phyloP scores from a whole-genome alignment of 805 yeast species.

The Saccharomycopsis selenospora region DNA sequence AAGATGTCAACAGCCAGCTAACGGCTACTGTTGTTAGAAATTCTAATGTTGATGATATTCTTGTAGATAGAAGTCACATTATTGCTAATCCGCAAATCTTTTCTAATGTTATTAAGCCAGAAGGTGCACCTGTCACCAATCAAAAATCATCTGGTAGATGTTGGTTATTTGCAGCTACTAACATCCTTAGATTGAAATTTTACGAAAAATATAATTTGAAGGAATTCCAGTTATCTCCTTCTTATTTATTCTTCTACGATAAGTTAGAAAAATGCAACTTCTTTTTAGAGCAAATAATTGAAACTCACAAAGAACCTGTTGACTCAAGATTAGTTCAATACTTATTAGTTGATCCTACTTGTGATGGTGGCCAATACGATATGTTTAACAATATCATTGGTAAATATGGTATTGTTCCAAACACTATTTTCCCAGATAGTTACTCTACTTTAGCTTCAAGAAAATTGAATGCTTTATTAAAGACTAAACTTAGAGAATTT shows the following conservation, averaged over 20 bases:
- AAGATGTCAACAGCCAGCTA: constrained; percentile 2
- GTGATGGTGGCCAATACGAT: constrained; percentile 85
- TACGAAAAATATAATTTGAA: constrained; percentile 57
- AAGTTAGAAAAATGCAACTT: constrained; percentile 79
- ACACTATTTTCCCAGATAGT: constrained; percentile 63
- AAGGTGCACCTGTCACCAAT: constrained; percentile 61
- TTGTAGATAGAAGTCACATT: constrained; percentile 32
- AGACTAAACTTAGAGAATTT: constrained; percentile 67
- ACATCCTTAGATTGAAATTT: constrained; percentile 57
- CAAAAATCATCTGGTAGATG: constrained; percentile 77
- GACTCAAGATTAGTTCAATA: constrained; percentile 67
- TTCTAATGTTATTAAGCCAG: constrained; percentile 37
- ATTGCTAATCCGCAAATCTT: constrained; percentile 31
- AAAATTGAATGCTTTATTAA: constrained; percentile 52
- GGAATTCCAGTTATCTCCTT: constrained; percentile 68
- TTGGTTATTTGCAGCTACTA: constrained; percentile 84
- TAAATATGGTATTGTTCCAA: constrained; percentile 78
- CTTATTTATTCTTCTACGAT: constrained; percentile 76
- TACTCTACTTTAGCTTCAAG: constrained; percentile 44
- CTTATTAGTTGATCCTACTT: constrained; percentile 55
- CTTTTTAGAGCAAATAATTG: constrained; percentile 68
- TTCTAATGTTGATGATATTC: constrained; percentile 32
- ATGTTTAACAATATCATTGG: constrained; percentile 71
- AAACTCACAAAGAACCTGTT: constrained; percentile 56
- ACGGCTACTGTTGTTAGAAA: constrained; percentile 11